Base-by-base conservation (phyloP, 148 eudicot species). In the Camellia granthamiana region DNA sequence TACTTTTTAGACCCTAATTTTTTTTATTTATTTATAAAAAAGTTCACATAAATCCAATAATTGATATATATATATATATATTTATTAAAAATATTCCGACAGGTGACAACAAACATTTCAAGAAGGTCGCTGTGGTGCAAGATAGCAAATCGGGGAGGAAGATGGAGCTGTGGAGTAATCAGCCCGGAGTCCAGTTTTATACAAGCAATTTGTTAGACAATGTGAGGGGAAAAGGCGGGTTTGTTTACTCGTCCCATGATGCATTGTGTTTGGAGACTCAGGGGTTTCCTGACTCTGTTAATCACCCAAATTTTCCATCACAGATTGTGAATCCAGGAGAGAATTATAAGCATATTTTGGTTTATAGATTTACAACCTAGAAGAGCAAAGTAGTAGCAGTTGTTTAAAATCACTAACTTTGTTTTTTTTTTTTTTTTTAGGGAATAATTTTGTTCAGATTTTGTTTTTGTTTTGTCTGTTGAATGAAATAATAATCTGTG, bases 261-360 rank as follows among this genome's bases (percentile, higher is more conserved):
- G 98, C 88, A 16, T 52, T 92, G 44, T 84, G 88, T 8, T 87
- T 94, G 85, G 97, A 94, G 88, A 90, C 96, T 5, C 98, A 94
- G 75, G 98, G 98, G 2, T 94, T 90, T 69, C 98, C 98, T 0
- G 93, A 94, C 74, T 69, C 98, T 0, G 91, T 94, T 23, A 92
- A 94, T 69, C 90, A 90, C 16, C 88, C 87, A 0, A 86, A 89
- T 60, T 94, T 94, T 56, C 98, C 98, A 69, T 92, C 91, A 0
- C 96, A 93, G 65, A 90, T 90, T 72, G 91, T 93, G 55, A 83
- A 89, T 77, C 90, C 92, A 0, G 90, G 90, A 51, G 84, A 89
- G 81, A 83, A 75, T 41, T 92, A 92, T 46, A 52, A 76, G 69
- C 86, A 94, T 73, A 75, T 88, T 54, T 90, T 94, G 93, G 84